These are phyloP conservation scores for Catharanthus roseus DNA, from an alignment of 257 asterid genomes.

Conservation along the genomic window DNA sequence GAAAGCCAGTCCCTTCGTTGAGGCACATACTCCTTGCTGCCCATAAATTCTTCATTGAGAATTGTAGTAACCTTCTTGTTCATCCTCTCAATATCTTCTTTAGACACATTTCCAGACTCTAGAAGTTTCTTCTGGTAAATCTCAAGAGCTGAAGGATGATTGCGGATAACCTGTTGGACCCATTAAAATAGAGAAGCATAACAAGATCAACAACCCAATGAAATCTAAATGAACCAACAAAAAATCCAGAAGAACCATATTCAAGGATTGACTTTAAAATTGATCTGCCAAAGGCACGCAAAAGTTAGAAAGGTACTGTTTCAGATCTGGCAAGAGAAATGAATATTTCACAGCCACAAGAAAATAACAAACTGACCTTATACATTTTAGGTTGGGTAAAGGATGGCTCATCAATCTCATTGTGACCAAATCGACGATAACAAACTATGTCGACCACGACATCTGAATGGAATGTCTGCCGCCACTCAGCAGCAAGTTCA, in stretches of 20 bases:
- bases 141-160: conserved; percentile 81
- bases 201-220: not conserved
- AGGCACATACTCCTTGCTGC: conserved; percentile 90
- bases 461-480: conserved; percentile 90
- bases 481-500: conserved; percentile 99
- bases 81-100: conserved; percentile 64
- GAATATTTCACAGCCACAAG: not conserved
- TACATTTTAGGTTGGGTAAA: conserved; percentile 98
- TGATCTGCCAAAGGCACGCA: not conserved
- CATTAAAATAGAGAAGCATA: conserved; percentile 22
- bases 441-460: conserved; percentile 93
- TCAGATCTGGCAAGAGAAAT: conserved; percentile 2
- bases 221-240: conserved; percentile 2
- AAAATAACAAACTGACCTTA: conserved; percentile 40
- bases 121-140: conserved; percentile 78
- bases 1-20: conserved; percentile 97
- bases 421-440: conserved; percentile 95
- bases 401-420: conserved; percentile 91
- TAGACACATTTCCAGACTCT: conserved; percentile 61
- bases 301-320: not conserved
- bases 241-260: not conserved
- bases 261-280: not conserved
- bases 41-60: conserved; percentile 86
- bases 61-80: conserved; percentile 65
- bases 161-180: conserved; percentile 61